Conservation (phyloP, 164 flowering plant genomes). For the Piper betle region DNA sequence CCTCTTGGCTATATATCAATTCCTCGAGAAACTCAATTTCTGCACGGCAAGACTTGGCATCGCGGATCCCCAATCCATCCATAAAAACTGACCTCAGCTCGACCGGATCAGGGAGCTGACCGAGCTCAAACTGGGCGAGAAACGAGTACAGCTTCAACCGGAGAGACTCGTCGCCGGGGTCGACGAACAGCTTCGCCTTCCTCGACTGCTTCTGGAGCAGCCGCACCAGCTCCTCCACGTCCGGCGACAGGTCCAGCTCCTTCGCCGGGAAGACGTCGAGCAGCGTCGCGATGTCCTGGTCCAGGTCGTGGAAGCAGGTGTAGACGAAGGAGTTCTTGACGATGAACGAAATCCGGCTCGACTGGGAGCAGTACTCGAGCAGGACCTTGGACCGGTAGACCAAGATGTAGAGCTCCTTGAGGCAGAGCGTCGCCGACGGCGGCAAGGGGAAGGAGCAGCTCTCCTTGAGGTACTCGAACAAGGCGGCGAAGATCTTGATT, state of each 20-base stretch:
- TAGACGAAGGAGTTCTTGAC: constrained; percentile 65
- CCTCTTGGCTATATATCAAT: constrained; percentile 58
- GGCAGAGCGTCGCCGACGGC: constrained; percentile 44
- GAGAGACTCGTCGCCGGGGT: constrained; percentile 44
- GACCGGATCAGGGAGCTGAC: constrained; percentile 25
- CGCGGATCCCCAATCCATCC: constrained; percentile 38
- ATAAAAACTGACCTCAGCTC: constrained; percentile 40
- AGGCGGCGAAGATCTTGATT: constrained; percentile 38
- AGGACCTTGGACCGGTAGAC: constrained; percentile 53
- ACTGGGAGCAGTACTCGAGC: constrained; percentile 56
- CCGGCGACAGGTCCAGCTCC: constrained; percentile 41
- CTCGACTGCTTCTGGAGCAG: constrained; percentile 50
- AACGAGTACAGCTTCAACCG: constrained; percentile 35
- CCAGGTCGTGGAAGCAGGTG: constrained; percentile 69
- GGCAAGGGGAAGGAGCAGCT: constrained; percentile 11
- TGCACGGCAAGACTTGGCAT: constrained; percentile 36
- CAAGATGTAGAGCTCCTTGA: constrained; percentile 66
- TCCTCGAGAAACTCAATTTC: constrained; percentile 94
- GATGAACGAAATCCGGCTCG: constrained; percentile 69
- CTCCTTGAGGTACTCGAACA: constrained; percentile 31
- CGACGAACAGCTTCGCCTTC: constrained; percentile 40
- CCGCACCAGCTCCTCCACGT: constrained; percentile 53
- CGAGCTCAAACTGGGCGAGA: constrained; percentile 53
- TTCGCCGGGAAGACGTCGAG: constrained; percentile 70
- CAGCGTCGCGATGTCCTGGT: constrained; percentile 64